Conservation (phyloP, 1,284 basidiomycete genomes). For the Kwoniella shivajii region DNA sequence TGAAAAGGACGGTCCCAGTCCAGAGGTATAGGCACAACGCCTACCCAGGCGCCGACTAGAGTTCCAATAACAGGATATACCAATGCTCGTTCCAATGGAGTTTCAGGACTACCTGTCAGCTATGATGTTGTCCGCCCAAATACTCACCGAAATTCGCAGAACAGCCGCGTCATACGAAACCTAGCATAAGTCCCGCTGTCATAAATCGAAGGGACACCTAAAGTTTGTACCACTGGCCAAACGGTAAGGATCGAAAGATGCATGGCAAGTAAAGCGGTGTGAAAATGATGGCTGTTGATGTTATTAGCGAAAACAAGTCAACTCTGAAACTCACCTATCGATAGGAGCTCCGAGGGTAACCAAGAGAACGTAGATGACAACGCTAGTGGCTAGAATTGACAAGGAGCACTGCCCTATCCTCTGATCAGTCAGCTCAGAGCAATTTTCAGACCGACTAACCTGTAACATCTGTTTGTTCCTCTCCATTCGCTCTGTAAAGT, state of each 20-base stretch:
- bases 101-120: constrained; percentile 59
- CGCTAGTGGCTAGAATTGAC: constrained; percentile 61
- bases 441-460: constrained; percentile 13
- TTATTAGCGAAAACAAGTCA: neutral
- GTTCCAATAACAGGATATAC: constrained; percentile 79
- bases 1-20: constrained; percentile 98
- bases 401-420: constrained; percentile 59
- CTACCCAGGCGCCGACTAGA: constrained; percentile 73
- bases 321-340: constrained; percentile 62
- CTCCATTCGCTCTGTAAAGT: constrained; percentile 27
- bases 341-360: constrained; percentile 77
- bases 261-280: constrained; percentile 68
- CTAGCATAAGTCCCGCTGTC: constrained; percentile 42
- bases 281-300: constrained; percentile 34
- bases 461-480: constrained; percentile 45
- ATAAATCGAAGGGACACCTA: constrained; percentile 64
- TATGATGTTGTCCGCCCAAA: neutral
- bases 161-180: constrained; percentile 68
- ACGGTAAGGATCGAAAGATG: constrained; percentile 69
- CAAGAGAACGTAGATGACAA: constrained; percentile 59
- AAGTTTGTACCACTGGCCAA: constrained; percentile 68
- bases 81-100: constrained; percentile 70
- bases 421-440: constrained; percentile 8
- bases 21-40: constrained; percentile 77
- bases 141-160: constrained; percentile 75